Evolutionary conservation across 352 stramenopile genomes (phyloP), one percentile per base, ranked within the genome.

Genomic region (Elongisporangium prolatum): DNA sequence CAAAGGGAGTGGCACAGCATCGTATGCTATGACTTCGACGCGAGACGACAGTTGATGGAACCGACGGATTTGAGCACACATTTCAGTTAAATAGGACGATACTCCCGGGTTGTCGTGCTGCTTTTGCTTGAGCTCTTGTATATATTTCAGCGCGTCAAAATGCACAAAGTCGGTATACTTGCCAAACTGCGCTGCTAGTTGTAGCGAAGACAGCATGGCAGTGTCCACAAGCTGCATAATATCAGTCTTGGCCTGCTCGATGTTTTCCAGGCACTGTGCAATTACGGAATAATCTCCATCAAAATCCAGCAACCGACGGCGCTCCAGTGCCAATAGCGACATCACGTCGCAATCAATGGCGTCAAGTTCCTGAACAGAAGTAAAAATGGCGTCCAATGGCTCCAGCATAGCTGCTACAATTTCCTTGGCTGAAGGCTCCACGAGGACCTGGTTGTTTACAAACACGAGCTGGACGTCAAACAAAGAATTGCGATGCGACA

Each of bases 271-370:
- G 37, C 84, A 77, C 22, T 83, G 74, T 0, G 65, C 54, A 10
- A 90, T 67, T 8, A 90, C 84, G 0, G 63, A 56, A 9, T 52
- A 52, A 22, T 82, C 69, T 1, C 71, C 61, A 3, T 77, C 67
- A 11, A 93, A 63, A 55, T 89, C 72, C 0, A 95, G 67, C 4
- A 95, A 50, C 4, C 74, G 80, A 0, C 64, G 60, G 14, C 72
- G 69, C 3, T 88, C 78, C 2, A 98, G 77, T 6, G 78, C 71
- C 10, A 98, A 68, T 16, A 98, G 68, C 7, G 83, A 95, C 80
- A 98, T 89, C 21, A 98, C 81, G 50, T 98, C 93, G 55, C 75
- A 81, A 64, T 98, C 92, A 21, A 98, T 79, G 16, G 77, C 70
- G 52, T 92, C 83, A 8, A 97, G 77, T 52, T 91, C 82, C 48